A percentile compares a stretch with the other conserved stretches of the same genome.
Evolutionary conservation across 2,329 filamentous ascomycete species (phyloP).

Genomic region (Colletotrichum orchidophilum): DNA sequence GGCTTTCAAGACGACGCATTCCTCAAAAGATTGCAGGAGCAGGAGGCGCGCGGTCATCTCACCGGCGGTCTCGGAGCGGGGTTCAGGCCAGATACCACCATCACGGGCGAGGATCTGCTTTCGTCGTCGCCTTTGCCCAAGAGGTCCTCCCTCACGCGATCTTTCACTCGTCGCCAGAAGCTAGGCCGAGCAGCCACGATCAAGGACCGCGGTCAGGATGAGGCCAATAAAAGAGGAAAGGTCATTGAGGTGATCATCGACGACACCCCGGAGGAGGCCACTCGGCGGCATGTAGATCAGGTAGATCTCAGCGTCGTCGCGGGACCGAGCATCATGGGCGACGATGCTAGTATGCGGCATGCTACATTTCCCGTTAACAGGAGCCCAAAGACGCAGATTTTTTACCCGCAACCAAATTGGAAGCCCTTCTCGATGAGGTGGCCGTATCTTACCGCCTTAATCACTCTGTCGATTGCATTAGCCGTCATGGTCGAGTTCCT

Average conservation of each 20-base stretch:
- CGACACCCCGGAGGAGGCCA: slow-evolving; percentile 28
- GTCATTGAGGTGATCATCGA: slow-evolving; percentile 68
- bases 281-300: slow-evolving; percentile 39
- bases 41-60: slow-evolving; percentile 64
- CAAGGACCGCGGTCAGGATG: slow-evolving; percentile 61
- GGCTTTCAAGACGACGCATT: slow-evolving; percentile 55
- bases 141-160: slow-evolving; percentile 47
- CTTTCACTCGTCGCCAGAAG: slow-evolving; percentile 49
- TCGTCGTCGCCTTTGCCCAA: slow-evolving; percentile 46
- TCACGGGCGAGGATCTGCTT: slow-evolving; percentile 62
- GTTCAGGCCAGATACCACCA: slow-evolving; percentile 55
- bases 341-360: slow-evolving; percentile 44
- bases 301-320: slow-evolving; percentile 63
- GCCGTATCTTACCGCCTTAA: slow-evolving; percentile 65
- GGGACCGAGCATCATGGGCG: slow-evolving; percentile 47
- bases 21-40: slow-evolving; percentile 54
- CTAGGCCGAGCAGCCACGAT: slow-evolving; percentile 52
- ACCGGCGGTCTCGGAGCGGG: slow-evolving; percentile 68
- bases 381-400: slow-evolving; percentile 56
- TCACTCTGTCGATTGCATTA: slow-evolving; percentile 62
- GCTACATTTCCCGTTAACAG: slow-evolving; percentile 48
- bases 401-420: slow-evolving; percentile 73
- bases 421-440: slow-evolving; percentile 72
- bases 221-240: slow-evolving; percentile 68
- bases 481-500: slow-evolving; percentile 64